Evolutionary conservation across 2,329 filamentous ascomycete species (phyloP).

Genomic region (Fusarium sp.): DNA sequence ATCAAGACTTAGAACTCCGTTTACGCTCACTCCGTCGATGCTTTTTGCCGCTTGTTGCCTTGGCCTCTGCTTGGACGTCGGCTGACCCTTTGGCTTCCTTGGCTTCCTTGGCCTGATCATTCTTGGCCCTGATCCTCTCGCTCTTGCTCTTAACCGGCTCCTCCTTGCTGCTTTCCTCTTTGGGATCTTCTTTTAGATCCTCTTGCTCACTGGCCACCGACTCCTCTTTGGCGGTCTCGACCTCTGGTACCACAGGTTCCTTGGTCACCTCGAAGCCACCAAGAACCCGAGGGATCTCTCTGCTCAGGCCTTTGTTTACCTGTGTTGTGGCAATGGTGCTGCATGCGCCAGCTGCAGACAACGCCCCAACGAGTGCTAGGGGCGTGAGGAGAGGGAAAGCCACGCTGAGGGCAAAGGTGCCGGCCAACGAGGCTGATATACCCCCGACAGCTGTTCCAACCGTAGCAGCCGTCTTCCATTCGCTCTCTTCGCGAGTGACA

Average conservation of each 20-base stretch:
- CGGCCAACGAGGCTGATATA: constrained; percentile 24
- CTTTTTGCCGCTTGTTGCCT: constrained; percentile 27
- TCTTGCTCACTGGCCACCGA: constrained; percentile 26
- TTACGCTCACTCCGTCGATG: constrained; percentile 35
- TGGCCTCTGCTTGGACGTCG: neutral
- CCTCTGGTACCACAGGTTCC: constrained; percentile 22
- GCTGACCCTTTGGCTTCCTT: neutral
- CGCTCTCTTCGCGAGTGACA: constrained; percentile 18
- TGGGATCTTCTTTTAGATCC: constrained; percentile 17
- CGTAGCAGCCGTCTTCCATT: constrained; percentile 32
- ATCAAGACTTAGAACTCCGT: constrained; percentile 27
- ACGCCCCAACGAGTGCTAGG: constrained; percentile 1
- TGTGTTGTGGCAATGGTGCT: constrained; percentile 26
- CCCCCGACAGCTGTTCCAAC: constrained; percentile 29
- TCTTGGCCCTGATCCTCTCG: neutral
- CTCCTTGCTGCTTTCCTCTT: constrained; percentile 10
- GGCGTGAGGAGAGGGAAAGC: constrained; percentile 29
- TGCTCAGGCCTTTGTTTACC: constrained; percentile 24
- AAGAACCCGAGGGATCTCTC: constrained; percentile 19
- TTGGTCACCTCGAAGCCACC: constrained; percentile 24
- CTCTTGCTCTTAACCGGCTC: constrained; percentile 19
- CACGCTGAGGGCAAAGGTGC: constrained; percentile 22
- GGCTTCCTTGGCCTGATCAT: neutral
- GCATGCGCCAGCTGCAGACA: constrained; percentile 8
- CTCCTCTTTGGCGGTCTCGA: constrained; percentile 25